Percentiles rank a stretch among this genome's conserved stretches.
Conservation (phyloP, 1,284 basidiomycete genomes). For the Cutaneotrichosporon sp. region DNA sequence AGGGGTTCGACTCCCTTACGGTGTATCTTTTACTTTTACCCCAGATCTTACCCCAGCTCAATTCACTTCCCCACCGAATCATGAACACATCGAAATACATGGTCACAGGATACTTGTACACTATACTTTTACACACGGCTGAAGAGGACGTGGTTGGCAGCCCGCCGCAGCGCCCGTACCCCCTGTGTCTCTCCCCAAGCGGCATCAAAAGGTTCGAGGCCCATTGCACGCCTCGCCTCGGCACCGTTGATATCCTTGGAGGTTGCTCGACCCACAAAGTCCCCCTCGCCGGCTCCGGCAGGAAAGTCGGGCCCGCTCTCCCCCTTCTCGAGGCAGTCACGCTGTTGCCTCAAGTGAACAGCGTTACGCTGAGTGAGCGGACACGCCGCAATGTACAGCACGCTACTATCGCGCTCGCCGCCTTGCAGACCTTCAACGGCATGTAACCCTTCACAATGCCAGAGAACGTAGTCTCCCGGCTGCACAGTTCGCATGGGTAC, state of each 20-base stretch:
- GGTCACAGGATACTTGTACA: too few relatives aligned
- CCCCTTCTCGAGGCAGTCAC: constrained; percentile 59
- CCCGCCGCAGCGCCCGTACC: constrained; percentile 25
- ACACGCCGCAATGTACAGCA: constrained; percentile 74
- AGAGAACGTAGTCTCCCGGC: constrained; percentile 70
- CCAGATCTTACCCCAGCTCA: too few relatives aligned
- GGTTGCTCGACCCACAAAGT: constrained; percentile 58
- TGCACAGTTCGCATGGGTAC: constrained; percentile 66
- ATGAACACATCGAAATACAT: too few relatives aligned
- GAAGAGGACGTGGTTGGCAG: constrained; percentile 6
- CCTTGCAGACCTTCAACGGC: constrained; percentile 65
- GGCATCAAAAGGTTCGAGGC: constrained; percentile 33
- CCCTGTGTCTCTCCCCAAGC: constrained; percentile 13
- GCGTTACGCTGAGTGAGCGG: constrained; percentile 62
- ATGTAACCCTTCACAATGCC: constrained; percentile 71
- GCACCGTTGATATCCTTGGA: constrained; percentile 55
- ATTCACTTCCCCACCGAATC: too few relatives aligned
- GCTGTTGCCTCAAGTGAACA: constrained; percentile 63
- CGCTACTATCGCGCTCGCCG: constrained; percentile 66
- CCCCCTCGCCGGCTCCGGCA: constrained; percentile 67
- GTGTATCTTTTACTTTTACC: too few relatives aligned
- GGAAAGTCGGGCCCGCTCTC: constrained; percentile 71
- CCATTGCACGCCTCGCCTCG: constrained; percentile 54
- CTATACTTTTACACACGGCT: background rate
- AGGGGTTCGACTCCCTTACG: too few relatives aligned